Percentiles rank a stretch among this genome's conserved stretches.
Evolutionary conservation across 129 eudicot genomes (phyloP).

Genomic region (Tanacetum coccineum): DNA sequence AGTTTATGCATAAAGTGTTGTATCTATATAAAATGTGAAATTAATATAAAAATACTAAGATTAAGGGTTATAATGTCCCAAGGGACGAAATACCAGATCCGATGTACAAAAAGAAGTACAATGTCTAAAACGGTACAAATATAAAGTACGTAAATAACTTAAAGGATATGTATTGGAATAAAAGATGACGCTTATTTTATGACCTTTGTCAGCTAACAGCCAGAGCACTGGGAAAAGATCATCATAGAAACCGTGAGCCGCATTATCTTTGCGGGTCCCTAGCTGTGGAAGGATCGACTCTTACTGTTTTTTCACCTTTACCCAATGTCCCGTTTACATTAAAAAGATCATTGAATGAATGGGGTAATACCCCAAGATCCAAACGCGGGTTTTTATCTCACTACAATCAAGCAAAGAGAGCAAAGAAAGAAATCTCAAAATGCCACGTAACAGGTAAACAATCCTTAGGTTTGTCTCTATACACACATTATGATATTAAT

Average conservation of each 20-base stretch:
- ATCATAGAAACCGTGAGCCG: constrained; percentile 56
- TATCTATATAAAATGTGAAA: too few relatives aligned
- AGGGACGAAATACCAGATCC: too few relatives aligned
- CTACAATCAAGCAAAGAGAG: constrained; percentile 53
- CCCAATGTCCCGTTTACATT: constrained; percentile 42
- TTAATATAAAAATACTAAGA: too few relatives aligned
- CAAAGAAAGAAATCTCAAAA: constrained; percentile 33
- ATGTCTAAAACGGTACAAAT: too few relatives aligned
- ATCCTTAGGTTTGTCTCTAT: constrained; percentile 36
- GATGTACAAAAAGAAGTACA: too few relatives aligned
- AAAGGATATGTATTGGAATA: not conserved
- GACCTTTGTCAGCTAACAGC: constrained; percentile 56
- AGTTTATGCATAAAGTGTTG: too few relatives aligned
- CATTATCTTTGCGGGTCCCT: constrained; percentile 81
- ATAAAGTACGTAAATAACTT: too few relatives aligned
- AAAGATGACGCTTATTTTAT: not conserved
- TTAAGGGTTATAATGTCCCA: too few relatives aligned
- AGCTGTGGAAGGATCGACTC: constrained; percentile 44
- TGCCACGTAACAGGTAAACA: constrained; percentile 33
- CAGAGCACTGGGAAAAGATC: constrained; percentile 65
- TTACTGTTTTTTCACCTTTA: constrained; percentile 44
- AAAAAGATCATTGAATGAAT: constrained; percentile 49
- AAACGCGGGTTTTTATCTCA: constrained; percentile 34
- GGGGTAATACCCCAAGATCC: constrained; percentile 49
- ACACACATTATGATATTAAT: not conserved